A percentile compares a stretch with the other conserved stretches of the same genome.
Evolutionary conservation across 768 basidiomycete species (phyloP).

Genomic region (Suillus hirtellus): DNA sequence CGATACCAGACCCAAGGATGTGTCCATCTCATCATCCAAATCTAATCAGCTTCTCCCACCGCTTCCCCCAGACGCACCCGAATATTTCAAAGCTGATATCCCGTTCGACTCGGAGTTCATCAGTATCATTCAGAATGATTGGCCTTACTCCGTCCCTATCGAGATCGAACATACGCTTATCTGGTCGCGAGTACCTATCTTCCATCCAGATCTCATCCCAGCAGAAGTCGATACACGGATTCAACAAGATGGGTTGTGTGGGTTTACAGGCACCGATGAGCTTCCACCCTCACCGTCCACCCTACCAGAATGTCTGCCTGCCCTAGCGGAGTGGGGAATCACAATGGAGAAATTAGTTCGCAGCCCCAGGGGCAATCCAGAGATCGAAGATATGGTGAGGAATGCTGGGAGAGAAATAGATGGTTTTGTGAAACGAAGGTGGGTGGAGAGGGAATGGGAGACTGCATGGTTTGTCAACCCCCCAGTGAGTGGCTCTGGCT

Average conservation of each 20-base stretch:
- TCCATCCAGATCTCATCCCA: slow-evolving; percentile 58
- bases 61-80: slow-evolving; percentile 40
- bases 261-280: slow-evolving; percentile 65
- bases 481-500: slow-evolving; percentile 50
- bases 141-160: slow-evolving; percentile 86
- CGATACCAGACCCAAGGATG: not conserved
- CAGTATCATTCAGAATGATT: slow-evolving; percentile 80
- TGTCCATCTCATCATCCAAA: not conserved
- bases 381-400: slow-evolving; percentile 52
- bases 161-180: slow-evolving; percentile 75
- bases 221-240: slow-evolving; percentile 55
- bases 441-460: slow-evolving; percentile 79
- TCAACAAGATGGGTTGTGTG: slow-evolving; percentile 77
- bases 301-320: slow-evolving; percentile 56
- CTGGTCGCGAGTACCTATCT: slow-evolving; percentile 76
- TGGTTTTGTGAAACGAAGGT: slow-evolving; percentile 61
- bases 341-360: slow-evolving; percentile 61
- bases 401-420: slow-evolving; percentile 59
- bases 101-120: slow-evolving; percentile 49
- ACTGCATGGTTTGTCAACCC: slow-evolving; percentile 93
- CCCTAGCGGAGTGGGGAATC: slow-evolving; percentile 71
- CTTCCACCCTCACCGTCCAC: slow-evolving; percentile 61
- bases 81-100: slow-evolving; percentile 68
- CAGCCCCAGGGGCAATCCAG: slow-evolving; percentile 52
- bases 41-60: slow-evolving; percentile 24